Percentiles rank a stretch among this genome's conserved stretches.
These are phyloP conservation scores for Rhodotorula paludigena DNA, from an alignment of 768 basidiomycete genomes.

Conservation along the genomic window DNA sequence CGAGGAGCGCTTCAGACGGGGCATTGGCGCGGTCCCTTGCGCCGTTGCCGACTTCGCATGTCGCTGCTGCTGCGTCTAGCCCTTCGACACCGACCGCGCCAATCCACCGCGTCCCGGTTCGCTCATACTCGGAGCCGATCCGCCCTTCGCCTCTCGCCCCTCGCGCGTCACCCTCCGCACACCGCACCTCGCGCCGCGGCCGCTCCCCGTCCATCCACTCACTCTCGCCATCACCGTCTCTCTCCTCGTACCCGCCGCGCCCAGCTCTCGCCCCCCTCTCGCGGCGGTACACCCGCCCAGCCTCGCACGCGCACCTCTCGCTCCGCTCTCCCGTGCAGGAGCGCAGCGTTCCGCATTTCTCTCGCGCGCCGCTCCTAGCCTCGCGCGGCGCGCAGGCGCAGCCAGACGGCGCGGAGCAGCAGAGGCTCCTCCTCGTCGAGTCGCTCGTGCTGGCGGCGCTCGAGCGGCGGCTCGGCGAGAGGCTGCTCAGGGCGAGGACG, in stretches of 20 bases:
- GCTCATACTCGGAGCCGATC: neutral
- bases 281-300: conserved; percentile 6
- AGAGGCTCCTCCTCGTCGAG: neutral
- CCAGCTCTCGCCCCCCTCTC: neutral
- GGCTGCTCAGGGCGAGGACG: neutral
- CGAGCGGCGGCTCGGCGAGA: neutral
- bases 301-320: neutral
- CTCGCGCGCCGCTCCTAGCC: neutral
- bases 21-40: neutral
- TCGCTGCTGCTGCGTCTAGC: neutral
- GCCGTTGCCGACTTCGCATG: neutral
- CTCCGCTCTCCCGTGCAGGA: conserved; percentile 3
- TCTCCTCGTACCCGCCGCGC: neutral
- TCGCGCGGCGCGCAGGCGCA: neutral
- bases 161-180: neutral
- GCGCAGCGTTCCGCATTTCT: conserved; percentile 1
- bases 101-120: neutral
- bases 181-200: neutral
- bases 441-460: conserved; percentile 1
- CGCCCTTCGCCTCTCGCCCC: neutral
- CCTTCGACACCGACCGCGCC: neutral
- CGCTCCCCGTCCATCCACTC: neutral
- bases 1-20: neutral
- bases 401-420: too few relatives aligned
- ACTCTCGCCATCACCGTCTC: neutral